Evolutionary conservation across 495 filamentous ascomycete species (phyloP).

Genomic region (Aspergillus wentii): DNA sequence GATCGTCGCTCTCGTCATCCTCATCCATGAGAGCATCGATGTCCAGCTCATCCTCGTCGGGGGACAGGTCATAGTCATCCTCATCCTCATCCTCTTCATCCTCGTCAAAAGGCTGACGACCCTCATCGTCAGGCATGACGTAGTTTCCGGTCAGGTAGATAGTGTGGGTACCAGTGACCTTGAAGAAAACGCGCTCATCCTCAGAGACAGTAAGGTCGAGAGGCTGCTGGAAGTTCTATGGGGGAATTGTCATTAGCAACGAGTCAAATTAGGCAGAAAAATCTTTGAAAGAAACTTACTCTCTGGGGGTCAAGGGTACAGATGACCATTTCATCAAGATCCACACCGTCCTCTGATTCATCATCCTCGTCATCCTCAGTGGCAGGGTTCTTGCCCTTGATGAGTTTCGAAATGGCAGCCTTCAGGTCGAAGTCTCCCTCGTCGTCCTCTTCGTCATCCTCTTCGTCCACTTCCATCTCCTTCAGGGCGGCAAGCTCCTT

Average conservation of each 20-base stretch:
- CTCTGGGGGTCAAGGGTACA: conserved; percentile 88
- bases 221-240: conserved; percentile 88
- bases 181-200: conserved; percentile 85
- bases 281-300: conserved; percentile 35
- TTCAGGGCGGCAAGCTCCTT: conserved; percentile 61
- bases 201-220: conserved; percentile 86
- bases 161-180: conserved; percentile 81
- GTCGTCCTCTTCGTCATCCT: conserved; percentile 51
- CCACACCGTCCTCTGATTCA: conserved; percentile 59
- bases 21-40: conserved; percentile 49
- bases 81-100: conserved; percentile 64
- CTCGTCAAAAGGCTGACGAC: conserved; percentile 47
- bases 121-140: conserved; percentile 57
- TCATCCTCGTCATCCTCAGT: conserved; percentile 60
- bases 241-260: conserved; percentile 10
- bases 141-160: conserved; percentile 96
- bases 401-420: conserved; percentile 56
- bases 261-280: not conserved
- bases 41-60: conserved; percentile 63
- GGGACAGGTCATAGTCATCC: conserved; percentile 77
- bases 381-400: conserved; percentile 81
- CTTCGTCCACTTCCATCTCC: conserved; percentile 61
- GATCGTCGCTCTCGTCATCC: conserved; percentile 77
- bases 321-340: conserved; percentile 81
- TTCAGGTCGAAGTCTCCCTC: conserved; percentile 56